Evolutionary conservation across 805 yeast genomes (phyloP), one percentile per base, ranked within the genome.

Genomic region (Kodamaea fukazawae): DNA sequence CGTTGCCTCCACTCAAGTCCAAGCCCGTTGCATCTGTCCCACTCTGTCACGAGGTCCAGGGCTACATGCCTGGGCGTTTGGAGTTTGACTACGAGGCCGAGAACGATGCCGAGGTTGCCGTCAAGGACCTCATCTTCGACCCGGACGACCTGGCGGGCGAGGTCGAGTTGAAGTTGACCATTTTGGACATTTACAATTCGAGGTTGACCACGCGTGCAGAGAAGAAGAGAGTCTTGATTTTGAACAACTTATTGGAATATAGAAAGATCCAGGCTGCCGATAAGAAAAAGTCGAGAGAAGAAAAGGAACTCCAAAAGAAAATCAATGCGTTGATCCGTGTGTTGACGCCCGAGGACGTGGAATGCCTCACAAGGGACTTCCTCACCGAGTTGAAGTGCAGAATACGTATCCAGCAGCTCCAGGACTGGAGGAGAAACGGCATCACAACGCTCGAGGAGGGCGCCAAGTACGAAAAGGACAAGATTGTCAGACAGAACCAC

Each of bases 51-150:
- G 98, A 95, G 54, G 79, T 93, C 45, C 98, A 93, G 60, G 97
- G 96, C 2, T 93, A 82, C 59, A 93, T 93, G 99, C 99, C 99
- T 29, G 99, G 98, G 31, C 79, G 99, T 55, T 69, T 93, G 45
- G 99, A 93, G 61, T 93, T 93, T 60, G 99, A 93, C 54, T 87
- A 83, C 43, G 99, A 93, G 60, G 89, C 86, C 29, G 99, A 93
- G 58, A 93, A 93, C 54, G 99, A 93, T 41, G 98, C 99, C 0
- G 99, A 93, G 62, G 73, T 83, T 41, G 82, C 93, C 0, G 87
- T 93, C 13, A 93, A 93, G 57, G 99, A 93, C 58, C 87, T 93
- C 95, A 76, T 83, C 2, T 93, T 95, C 55, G 98, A 93, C 53
- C 86, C 91, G 0, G 98, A 91, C 38, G 99, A 93, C 54, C 80